Evolutionary conservation across 495 filamentous ascomycete species (phyloP).

Genomic region (Bacidia rubella): DNA sequence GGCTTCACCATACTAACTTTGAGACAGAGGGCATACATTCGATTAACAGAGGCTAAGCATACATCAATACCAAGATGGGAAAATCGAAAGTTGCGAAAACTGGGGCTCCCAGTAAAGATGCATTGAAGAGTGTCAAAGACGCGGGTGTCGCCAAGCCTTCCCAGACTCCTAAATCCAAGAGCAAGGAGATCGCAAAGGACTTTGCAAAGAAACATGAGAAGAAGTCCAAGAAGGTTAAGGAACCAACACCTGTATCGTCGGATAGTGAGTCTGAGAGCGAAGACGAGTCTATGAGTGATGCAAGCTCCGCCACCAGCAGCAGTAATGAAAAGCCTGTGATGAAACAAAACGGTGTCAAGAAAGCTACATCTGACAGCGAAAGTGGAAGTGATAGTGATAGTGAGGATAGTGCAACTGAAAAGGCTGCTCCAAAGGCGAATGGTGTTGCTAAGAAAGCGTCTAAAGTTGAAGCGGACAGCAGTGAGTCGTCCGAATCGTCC

Average conservation of each 20-base stretch:
- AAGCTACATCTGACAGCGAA: not conserved
- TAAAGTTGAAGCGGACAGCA: constrained; percentile 12
- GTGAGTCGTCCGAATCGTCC: constrained; percentile 27
- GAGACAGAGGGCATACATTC: not conserved
- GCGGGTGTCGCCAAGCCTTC: constrained; percentile 37
- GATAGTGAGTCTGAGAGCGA: constrained; percentile 24
- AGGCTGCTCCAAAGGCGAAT: constrained; percentile 5
- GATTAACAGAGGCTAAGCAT: not conserved
- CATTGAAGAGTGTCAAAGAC: constrained; percentile 39
- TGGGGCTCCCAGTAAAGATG: constrained; percentile 30
- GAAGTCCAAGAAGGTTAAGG: constrained; percentile 30
- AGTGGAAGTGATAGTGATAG: not conserved
- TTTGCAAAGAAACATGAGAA: constrained; percentile 30
- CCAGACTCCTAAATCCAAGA: constrained; percentile 34
- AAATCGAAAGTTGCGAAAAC: constrained; percentile 35
- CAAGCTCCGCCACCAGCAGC: constrained; percentile 24
- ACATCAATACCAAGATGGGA: constrained; percentile 29
- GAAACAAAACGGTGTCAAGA: constrained; percentile 13
- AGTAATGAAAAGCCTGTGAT: constrained; percentile 22
- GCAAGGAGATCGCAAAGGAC: constrained; percentile 35
- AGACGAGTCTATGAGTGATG: constrained; percentile 30
- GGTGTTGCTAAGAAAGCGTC: constrained; percentile 10
- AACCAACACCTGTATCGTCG: constrained; percentile 29
- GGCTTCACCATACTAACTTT: not conserved
- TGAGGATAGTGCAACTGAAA: not conserved